phyloP scores from a whole-genome alignment of 2,329 filamentous ascomycete species.

The Calonectria hawksworthii region DNA sequence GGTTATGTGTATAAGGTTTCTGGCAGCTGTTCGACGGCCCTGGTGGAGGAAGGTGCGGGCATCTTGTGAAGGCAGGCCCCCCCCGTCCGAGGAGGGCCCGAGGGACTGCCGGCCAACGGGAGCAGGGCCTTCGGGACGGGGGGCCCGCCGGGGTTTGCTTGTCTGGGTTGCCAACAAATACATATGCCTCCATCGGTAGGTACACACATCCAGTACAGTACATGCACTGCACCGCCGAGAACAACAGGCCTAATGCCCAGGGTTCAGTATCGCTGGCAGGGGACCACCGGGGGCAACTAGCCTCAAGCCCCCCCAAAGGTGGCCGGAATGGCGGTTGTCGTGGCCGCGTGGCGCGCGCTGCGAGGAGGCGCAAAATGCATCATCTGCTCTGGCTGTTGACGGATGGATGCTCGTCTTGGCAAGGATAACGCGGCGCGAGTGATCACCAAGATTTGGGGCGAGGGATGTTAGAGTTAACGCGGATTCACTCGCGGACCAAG shows the following conservation, averaged over 20 bases:
- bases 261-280: background rate
- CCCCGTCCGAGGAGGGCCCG: slow-evolving; percentile 39
- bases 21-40: slow-evolving; percentile 38
- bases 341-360: background rate
- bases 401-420: background rate
- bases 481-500: slow-evolving; percentile 17
- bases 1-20: slow-evolving; percentile 38
- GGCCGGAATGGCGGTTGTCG: background rate
- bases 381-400: background rate
- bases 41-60: slow-evolving; percentile 34
- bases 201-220: background rate
- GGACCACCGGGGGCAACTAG: background rate
- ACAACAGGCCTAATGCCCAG: background rate
- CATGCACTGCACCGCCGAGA: background rate
- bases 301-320: background rate
- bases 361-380: slow-evolving; percentile 1
- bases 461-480: slow-evolving; percentile 23
- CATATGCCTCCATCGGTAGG: background rate
- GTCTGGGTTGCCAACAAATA: slow-evolving; percentile 1
- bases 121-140: background rate
- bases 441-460: slow-evolving; percentile 2
- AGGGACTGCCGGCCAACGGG: slow-evolving; percentile 10
- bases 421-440: slow-evolving; percentile 1
- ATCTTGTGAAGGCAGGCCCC: background rate
- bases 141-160: slow-evolving; percentile 4